A percentile compares a stretch with the other conserved stretches of the same genome.
These are phyloP conservation scores for Geosiphon pyriformis DNA, from an alignment of 192 early-diverging fungal species.

Conservation along the genomic window DNA sequence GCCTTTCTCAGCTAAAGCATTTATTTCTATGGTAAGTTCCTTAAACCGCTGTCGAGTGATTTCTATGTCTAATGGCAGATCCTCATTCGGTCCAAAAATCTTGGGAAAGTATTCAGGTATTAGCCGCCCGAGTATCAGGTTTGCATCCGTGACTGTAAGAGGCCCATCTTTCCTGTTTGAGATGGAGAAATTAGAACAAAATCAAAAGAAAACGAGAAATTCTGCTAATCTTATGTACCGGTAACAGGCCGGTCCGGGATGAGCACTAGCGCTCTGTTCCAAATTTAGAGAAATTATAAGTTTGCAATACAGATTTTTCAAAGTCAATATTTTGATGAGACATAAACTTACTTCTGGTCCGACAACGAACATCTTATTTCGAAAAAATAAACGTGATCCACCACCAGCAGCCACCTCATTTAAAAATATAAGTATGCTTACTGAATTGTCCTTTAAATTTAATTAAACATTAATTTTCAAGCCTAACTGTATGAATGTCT, in stretches of 20 bases:
- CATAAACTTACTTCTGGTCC: slow-evolving; percentile 63
- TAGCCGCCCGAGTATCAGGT: slow-evolving; percentile 83
- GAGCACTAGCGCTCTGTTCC: slow-evolving; percentile 72
- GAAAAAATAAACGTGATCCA: slow-evolving; percentile 85
- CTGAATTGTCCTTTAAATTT: no score
- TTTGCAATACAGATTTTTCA: no score
- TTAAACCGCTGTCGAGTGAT: slow-evolving; percentile 60
- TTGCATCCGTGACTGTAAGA: slow-evolving; percentile 91
- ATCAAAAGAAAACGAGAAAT: not conserved
- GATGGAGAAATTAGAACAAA: not conserved
- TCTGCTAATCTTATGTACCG: slow-evolving; percentile 29
- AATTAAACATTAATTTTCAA: not conserved
- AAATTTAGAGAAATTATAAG: no score
- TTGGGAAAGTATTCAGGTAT: slow-evolving; percentile 83
- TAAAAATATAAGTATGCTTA: not conserved
- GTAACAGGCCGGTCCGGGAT: slow-evolving; percentile 97
- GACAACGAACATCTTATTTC: slow-evolving; percentile 90
- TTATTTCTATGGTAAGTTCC: slow-evolving; percentile 60
- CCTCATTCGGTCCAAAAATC: slow-evolving; percentile 87
- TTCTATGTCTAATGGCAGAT: slow-evolving; percentile 69
- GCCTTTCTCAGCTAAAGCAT: slow-evolving; percentile 42
- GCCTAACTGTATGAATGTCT: slow-evolving; percentile 77
- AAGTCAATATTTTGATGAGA: no score
- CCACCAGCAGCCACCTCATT: slow-evolving; percentile 83
- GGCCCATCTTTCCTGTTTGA: slow-evolving; percentile 75